A percentile compares a stretch with the other conserved stretches of the same genome.
phyloP scores from a whole-genome alignment of 306 rosid genomes.

The Trifolium subterraneum region DNA sequence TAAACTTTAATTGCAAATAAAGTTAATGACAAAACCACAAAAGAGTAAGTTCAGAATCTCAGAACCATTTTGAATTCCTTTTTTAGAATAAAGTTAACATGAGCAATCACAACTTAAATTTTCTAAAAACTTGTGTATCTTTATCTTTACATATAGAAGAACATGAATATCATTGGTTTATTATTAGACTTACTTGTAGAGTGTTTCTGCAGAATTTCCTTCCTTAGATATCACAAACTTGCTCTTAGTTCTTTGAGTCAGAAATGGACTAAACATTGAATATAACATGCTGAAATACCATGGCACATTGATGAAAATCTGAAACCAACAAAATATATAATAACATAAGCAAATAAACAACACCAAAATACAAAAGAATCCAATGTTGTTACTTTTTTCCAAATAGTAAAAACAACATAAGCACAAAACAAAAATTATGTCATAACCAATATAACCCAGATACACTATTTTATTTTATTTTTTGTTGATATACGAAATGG shows the following conservation, averaged over 20 bases:
- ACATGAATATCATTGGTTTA: background rate
- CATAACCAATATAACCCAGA: background rate
- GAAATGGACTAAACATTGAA: slow-evolving; percentile 89
- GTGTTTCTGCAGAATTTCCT: slow-evolving; percentile 96
- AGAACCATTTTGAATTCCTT: background rate
- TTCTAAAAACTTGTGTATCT: background rate
- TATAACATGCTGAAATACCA: slow-evolving; percentile 95
- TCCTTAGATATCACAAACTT: slow-evolving; percentile 93
- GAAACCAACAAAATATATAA: slow-evolving; percentile 1
- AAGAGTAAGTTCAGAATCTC: background rate
- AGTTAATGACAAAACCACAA: slow-evolving; percentile 14
- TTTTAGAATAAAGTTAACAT: slow-evolving; percentile 4
- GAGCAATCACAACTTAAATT: background rate
- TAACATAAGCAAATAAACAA: background rate
- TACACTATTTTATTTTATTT: too few species aligned
- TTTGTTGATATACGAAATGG: too few species aligned
- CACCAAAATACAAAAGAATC: background rate
- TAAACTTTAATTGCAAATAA: background rate
- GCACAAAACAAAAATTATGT: background rate
- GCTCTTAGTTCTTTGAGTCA: slow-evolving; percentile 96
- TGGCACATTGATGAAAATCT: slow-evolving; percentile 96
- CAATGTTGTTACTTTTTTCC: background rate
- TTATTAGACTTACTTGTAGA: slow-evolving; percentile 67
- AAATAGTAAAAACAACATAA: background rate
- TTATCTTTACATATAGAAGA: background rate